phyloP scores from a whole-genome alignment of 768 basidiomycete species.

The Dioszegia hungarica region DNA sequence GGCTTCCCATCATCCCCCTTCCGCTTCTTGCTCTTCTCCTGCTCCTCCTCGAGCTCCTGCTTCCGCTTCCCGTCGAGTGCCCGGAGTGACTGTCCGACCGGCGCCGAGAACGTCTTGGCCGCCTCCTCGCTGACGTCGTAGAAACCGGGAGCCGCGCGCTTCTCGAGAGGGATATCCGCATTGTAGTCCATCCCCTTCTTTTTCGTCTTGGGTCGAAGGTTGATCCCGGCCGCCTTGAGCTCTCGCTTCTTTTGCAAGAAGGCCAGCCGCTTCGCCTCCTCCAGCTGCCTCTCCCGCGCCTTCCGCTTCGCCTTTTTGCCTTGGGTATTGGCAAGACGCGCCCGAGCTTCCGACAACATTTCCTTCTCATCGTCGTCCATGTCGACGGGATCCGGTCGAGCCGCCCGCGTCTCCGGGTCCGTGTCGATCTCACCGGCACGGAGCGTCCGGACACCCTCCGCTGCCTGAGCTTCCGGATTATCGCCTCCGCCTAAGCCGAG shows the following conservation, averaged over 20 bases:
- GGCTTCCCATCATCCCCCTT: conserved; percentile 65
- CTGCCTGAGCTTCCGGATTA: conserved; percentile 70
- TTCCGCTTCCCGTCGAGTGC: conserved; percentile 95
- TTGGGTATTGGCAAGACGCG: conserved; percentile 95
- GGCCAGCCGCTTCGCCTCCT: conserved; percentile 89
- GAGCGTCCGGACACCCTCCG: conserved; percentile 81
- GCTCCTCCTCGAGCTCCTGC: conserved; percentile 79
- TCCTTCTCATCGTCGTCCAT: conserved; percentile 99
- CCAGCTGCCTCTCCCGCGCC: conserved; percentile 91
- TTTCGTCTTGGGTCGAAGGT: conserved; percentile 91
- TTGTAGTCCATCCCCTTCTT: conserved; percentile 99
- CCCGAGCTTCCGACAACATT: conserved; percentile 97
- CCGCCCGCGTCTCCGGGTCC: conserved; percentile 97
- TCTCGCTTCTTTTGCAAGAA: conserved; percentile 97
- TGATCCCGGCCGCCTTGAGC: conserved; percentile 94
- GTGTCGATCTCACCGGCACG: conserved; percentile 97
- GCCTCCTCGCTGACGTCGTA: conserved; percentile 95
- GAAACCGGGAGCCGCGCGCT: conserved; percentile 89
- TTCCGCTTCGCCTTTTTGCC: conserved; percentile 99
- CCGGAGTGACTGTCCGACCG: conserved; percentile 79
- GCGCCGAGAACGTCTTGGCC: conserved; percentile 76
- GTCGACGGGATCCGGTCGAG: conserved; percentile 96
- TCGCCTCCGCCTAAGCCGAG: conserved; percentile 77
- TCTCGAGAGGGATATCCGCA: conserved; percentile 97
- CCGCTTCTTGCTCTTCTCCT: conserved; percentile 76